A percentile compares a stretch with the other conserved stretches of the same genome.
phyloP scores from a whole-genome alignment of 495 filamentous ascomycete genomes.

The Cenococcum geophilum region DNA sequence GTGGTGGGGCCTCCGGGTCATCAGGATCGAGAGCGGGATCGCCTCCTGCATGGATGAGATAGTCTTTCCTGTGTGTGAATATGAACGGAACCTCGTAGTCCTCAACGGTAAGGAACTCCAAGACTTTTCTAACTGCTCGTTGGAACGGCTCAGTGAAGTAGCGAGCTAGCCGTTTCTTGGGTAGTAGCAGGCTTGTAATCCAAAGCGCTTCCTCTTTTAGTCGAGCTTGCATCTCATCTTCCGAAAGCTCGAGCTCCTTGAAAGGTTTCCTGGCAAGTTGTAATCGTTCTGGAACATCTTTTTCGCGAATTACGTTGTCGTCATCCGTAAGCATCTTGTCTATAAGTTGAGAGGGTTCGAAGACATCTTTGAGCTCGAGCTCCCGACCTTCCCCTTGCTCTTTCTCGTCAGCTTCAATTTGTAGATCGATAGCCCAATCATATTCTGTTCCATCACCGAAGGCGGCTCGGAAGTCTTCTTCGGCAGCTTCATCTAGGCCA shows the following conservation, averaged over 20 bases:
- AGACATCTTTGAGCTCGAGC: conserved; percentile 94
- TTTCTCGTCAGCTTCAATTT: conserved; percentile 67
- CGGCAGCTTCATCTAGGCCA: conserved; percentile 80
- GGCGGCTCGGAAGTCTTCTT: conserved; percentile 90
- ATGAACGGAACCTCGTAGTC: conserved; percentile 94
- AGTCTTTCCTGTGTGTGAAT: conserved; percentile 96
- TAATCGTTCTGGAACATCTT: conserved; percentile 88
- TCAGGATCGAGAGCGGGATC: conserved; percentile 56
- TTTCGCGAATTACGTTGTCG: conserved; percentile 79
- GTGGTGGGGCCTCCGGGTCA: conserved; percentile 49
- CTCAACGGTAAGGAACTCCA: conserved; percentile 88
- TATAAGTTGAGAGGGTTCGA: conserved; percentile 87
- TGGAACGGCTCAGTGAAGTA: conserved; percentile 77
- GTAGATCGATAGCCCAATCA: conserved; percentile 81
- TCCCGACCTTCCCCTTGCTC: conserved; percentile 59
- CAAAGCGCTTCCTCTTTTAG: conserved; percentile 82
- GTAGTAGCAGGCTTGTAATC: conserved; percentile 83
- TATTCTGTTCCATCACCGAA: conserved; percentile 95
- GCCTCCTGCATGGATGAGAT: conserved; percentile 86
- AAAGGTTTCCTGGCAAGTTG: conserved; percentile 87
- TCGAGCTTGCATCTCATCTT: conserved; percentile 52
- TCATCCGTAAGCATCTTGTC: conserved; percentile 94
- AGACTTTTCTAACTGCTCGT: conserved; percentile 80
- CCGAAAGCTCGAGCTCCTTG: conserved; percentile 63
- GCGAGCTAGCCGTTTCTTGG: conserved; percentile 65